Evolutionary conservation across 2,329 filamentous ascomycete species (phyloP).

Genomic region (Penicillium sp.): DNA sequence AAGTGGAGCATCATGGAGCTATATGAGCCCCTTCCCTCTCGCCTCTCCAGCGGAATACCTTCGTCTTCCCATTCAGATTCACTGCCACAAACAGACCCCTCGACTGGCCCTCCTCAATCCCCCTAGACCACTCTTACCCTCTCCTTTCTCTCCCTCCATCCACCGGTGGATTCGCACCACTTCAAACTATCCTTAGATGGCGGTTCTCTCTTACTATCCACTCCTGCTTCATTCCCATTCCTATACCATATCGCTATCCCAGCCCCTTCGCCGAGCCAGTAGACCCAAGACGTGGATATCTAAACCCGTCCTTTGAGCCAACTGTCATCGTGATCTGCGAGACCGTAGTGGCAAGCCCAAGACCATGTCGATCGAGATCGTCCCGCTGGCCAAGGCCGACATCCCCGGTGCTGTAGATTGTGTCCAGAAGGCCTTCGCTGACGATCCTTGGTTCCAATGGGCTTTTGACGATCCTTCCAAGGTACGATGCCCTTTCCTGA

Average conservation of each 20-base stretch:
- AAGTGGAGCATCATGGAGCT: slow-evolving; percentile 11
- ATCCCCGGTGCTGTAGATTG: slow-evolving; percentile 63
- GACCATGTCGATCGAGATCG: slow-evolving; percentile 55
- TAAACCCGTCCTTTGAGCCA: slow-evolving; percentile 19
- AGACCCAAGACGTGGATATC: slow-evolving; percentile 24
- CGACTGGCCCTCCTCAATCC: slow-evolving; percentile 7
- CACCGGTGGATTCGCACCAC: slow-evolving; percentile 18
- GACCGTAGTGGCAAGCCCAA: slow-evolving; percentile 19
- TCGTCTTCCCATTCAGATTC: slow-evolving; percentile 4
- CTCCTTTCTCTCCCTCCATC: slow-evolving; percentile 7
- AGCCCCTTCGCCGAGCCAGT: slow-evolving; percentile 32
- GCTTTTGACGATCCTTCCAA: slow-evolving; percentile 58
- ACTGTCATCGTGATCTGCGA: slow-evolving; percentile 6
- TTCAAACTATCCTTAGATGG: slow-evolving; percentile 31
- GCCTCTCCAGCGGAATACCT: not conserved
- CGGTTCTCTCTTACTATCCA: slow-evolving; percentile 31
- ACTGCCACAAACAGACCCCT: too few species aligned
- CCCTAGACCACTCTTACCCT: slow-evolving; percentile 3
- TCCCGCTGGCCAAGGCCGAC: slow-evolving; percentile 56
- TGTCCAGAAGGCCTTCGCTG: slow-evolving; percentile 64
- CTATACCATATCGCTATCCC: slow-evolving; percentile 35
- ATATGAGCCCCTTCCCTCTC: slow-evolving; percentile 19
- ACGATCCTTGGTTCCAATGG: slow-evolving; percentile 67
- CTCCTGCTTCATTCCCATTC: slow-evolving; percentile 32
- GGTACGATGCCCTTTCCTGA: slow-evolving; percentile 38